phyloP scores from a whole-genome alignment of 2,329 filamentous ascomycete species.

The Colletotrichum zoysiae region DNA sequence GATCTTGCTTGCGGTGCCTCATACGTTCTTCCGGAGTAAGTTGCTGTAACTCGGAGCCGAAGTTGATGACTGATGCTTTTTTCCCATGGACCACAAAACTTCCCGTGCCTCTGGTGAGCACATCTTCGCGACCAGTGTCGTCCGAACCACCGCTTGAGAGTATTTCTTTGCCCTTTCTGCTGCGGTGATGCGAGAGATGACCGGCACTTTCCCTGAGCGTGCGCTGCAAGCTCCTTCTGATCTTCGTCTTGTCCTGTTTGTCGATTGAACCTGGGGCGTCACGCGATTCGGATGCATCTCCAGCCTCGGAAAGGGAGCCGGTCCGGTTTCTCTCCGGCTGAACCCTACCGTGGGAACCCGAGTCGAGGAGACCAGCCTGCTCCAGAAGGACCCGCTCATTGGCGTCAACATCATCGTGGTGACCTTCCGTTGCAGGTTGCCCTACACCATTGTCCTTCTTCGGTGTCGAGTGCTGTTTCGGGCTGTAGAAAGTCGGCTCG shows the following conservation, averaged over 20 bases:
- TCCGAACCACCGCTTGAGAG: constrained; percentile 68
- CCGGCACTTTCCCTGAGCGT: constrained; percentile 86
- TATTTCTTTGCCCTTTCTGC: constrained; percentile 82
- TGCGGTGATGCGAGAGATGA: constrained; percentile 75
- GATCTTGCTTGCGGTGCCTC: constrained; percentile 69
- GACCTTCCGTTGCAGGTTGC: constrained; percentile 46
- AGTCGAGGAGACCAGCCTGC: constrained; percentile 74
- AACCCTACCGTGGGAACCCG: constrained; percentile 54
- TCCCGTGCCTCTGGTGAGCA: constrained; percentile 81
- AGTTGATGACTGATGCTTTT: constrained; percentile 97
- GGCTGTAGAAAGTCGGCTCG: constrained; percentile 33
- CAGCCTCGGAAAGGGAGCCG: constrained; percentile 55
- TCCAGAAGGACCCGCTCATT: constrained; percentile 76
- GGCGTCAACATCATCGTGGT: constrained; percentile 69
- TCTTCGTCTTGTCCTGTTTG: constrained; percentile 72
- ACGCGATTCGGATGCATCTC: constrained; percentile 55
- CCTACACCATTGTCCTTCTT: constrained; percentile 20
- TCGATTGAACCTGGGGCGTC: constrained; percentile 51
- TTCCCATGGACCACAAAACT: constrained; percentile 98
- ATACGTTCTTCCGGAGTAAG: constrained; percentile 81
- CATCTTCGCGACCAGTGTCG: constrained; percentile 69
- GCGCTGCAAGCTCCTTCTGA: constrained; percentile 88
- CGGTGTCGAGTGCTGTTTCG: constrained; percentile 41
- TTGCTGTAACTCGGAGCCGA: constrained; percentile 89
- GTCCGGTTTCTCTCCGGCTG: constrained; percentile 55